phyloP scores from a whole-genome alignment of 345 rosid genomes.

The Carallia pectinifolia region DNA sequence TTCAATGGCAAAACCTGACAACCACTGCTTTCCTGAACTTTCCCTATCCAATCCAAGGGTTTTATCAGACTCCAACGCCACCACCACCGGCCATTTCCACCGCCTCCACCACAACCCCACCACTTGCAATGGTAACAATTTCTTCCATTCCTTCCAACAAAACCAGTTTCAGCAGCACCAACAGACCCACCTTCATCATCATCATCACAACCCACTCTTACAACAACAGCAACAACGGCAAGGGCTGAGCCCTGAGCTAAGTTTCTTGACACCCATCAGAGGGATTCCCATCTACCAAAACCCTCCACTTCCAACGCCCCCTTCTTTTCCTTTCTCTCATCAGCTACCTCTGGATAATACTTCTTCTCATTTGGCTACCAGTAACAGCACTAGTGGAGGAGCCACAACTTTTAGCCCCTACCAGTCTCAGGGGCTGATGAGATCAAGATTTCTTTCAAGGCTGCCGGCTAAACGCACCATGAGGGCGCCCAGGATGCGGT shows the following conservation, averaged over 20 bases:
- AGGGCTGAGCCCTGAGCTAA: constrained; percentile 56
- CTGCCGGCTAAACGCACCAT: constrained; percentile 59
- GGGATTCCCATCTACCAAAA: constrained; percentile 82
- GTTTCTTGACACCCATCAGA: constrained; percentile 79
- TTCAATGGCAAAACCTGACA: constrained; percentile 44
- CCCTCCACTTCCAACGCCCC: constrained; percentile 28
- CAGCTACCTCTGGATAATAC: constrained; percentile 30
- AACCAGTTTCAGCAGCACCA: constrained; percentile 30
- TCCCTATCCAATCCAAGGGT: constrained; percentile 60
- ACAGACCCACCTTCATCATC: too few species aligned
- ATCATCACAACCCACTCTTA: constrained; percentile 27
- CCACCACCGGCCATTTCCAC: constrained; percentile 14
- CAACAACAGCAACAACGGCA: constrained; percentile 29
- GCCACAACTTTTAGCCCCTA: constrained; percentile 36
- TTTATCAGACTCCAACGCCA: constrained; percentile 39
- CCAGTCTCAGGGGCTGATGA: constrained; percentile 52
- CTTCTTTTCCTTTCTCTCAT: constrained; percentile 43
- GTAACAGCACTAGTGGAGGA: constrained; percentile 16
- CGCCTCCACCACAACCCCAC: constrained; percentile 29
- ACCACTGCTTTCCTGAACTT: constrained; percentile 52
- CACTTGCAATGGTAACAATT: constrained; percentile 30
- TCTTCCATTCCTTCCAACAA: constrained; percentile 41
- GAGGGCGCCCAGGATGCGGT: constrained; percentile 88
- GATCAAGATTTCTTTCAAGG: constrained; percentile 65
- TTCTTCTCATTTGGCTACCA: constrained; percentile 29